Percentiles rank a stretch among this genome's conserved stretches.
These are phyloP conservation scores for Daldinia bambusicola DNA, from an alignment of 495 filamentous ascomycete species.

Conservation along the genomic window DNA sequence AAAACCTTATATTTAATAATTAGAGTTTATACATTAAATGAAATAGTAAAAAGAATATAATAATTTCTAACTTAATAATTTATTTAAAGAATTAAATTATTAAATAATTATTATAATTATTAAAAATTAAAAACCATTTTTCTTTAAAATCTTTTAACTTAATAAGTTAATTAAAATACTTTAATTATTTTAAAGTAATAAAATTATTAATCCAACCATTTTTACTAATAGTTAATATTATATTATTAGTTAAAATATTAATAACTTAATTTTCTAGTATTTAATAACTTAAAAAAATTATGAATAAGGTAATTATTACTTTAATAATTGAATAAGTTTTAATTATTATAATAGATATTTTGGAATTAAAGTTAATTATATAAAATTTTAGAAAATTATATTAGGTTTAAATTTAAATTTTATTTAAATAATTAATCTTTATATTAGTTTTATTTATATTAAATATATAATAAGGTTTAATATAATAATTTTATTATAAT, in stretches of 20 bases:
- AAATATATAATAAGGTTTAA: not conserved
- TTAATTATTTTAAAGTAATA: no score
- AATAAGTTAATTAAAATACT: not conserved
- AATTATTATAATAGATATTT: not conserved
- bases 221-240: not conserved
- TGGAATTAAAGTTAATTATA: not conserved
- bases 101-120: conserved; percentile 1
- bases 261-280: not conserved
- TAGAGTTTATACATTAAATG: not conserved
- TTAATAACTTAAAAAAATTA: not conserved
- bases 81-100: not conserved
- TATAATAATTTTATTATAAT: not conserved
- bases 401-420: not conserved
- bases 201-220: not conserved
- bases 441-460: not conserved
- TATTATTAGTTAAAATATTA: not conserved
- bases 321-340: not conserved
- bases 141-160: not conserved
- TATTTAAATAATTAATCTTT: not conserved
- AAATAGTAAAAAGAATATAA: not conserved
- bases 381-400: not conserved
- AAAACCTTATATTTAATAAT: not conserved
- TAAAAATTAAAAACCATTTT: not conserved
- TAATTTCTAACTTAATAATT: not conserved
- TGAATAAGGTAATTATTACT: not conserved